These are phyloP conservation scores for Tuber magnatum DNA, from an alignment of 495 filamentous ascomycete genomes.

Conservation along the genomic window DNA sequence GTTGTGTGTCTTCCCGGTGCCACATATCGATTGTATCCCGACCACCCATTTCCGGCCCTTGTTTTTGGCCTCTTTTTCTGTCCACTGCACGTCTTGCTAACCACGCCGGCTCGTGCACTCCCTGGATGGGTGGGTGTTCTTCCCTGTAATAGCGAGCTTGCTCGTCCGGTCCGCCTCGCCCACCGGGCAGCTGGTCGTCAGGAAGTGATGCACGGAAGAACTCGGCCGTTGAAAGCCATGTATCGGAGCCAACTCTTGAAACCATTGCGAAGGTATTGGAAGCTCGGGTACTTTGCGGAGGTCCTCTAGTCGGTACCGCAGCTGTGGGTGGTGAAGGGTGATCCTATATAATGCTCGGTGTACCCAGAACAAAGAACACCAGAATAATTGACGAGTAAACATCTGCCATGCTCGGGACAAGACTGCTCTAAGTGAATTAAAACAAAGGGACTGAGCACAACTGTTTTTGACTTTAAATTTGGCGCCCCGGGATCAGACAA, in stretches of 20 bases:
- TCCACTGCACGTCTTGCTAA: not conserved
- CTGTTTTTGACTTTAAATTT: not conserved
- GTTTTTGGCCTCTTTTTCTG: not conserved
- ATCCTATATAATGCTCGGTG: not conserved
- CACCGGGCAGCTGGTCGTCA: not conserved
- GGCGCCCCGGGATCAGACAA: not conserved
- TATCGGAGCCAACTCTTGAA: not conserved
- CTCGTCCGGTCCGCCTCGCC: not conserved
- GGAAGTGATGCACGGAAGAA: not conserved
- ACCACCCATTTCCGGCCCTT: not conserved
- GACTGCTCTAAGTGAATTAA: not conserved
- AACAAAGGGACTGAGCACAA: not conserved
- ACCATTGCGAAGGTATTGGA: not conserved
- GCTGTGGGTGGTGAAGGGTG: not conserved
- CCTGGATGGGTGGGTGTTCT: not conserved
- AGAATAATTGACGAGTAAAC: not conserved
- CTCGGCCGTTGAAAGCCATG: constrained; percentile 2
- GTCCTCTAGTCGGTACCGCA: not conserved
- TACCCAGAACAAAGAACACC: not conserved
- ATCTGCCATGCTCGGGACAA: not conserved
- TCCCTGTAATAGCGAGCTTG: not conserved
- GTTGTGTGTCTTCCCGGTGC: not conserved
- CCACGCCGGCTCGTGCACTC: not conserved
- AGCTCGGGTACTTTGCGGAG: not conserved
- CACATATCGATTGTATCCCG: not conserved